phyloP scores from a whole-genome alignment of 192 early-diverging fungal species.

The Phycomyces blakesleeanus region DNA sequence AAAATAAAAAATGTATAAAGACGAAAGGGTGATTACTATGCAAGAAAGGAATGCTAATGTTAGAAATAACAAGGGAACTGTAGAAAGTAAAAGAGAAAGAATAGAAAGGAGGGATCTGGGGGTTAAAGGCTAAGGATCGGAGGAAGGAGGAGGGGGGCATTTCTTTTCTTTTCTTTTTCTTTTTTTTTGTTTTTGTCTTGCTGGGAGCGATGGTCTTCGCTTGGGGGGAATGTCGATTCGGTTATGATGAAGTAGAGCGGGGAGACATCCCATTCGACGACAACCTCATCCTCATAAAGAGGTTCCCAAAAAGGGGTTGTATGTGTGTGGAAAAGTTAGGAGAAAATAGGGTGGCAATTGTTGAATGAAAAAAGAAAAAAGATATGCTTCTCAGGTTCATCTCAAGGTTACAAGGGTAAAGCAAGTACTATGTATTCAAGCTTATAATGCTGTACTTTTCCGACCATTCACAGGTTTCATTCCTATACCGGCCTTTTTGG shows the following conservation, averaged over 20 bases:
- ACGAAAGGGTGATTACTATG: conserved; percentile 3
- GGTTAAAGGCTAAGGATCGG: not conserved
- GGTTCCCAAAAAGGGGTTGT: not conserved
- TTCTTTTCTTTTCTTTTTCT: too few relatives aligned
- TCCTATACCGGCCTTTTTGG: too few relatives aligned
- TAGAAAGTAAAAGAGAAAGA: too few relatives aligned
- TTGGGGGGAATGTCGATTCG: not conserved
- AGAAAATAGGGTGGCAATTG: not conserved
- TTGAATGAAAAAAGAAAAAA: not conserved
- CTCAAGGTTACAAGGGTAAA: not conserved
- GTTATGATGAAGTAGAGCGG: not conserved
- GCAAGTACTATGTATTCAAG: not conserved
- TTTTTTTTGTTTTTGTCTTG: too few relatives aligned
- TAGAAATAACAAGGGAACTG: not conserved
- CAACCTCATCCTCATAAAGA: not conserved
- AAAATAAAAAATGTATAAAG: not conserved
- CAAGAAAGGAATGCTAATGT: conserved; percentile 2
- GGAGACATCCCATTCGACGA: conserved; percentile 5
- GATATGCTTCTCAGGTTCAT: not conserved
- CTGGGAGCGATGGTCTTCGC: too few relatives aligned
- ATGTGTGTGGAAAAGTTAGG: not conserved
- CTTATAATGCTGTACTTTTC: not conserved
- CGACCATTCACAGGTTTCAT: too few relatives aligned
- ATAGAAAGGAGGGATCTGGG: not conserved
- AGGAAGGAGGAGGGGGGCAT: not conserved